Evolutionary conservation across 2,329 filamentous ascomycete genomes (phyloP), one percentile per base, ranked within the genome.

Genomic region (Talaromyces sp.): DNA sequence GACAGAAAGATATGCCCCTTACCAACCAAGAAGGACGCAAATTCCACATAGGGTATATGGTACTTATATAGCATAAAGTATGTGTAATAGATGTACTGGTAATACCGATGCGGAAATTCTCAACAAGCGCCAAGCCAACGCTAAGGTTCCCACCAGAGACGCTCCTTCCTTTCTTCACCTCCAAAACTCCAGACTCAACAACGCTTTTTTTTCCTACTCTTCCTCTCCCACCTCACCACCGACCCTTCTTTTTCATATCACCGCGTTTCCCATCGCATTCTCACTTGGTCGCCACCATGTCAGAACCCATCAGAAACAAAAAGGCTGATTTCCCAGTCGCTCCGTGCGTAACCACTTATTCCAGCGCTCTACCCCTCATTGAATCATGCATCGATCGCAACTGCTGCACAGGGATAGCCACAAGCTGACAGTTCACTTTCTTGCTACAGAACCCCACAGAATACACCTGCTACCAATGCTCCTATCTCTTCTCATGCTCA

Each of bases 401-500:
- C 15, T 39, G 47, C 45, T 41, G 39, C 50, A 35, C 56, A 57
- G 62, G 33, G 45, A 69, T 68, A 70, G 68, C 63, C 61, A 66
- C 66, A 39, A 57, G 50, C 65, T 67, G 50, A 63, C 52, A 41
- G 50, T 39, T 66, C 56, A 61, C 49, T 61, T 59, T 68, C 68
- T 41, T 68, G 67, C 43, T 73, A 77, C 80, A 98, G 95, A 75
- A 99, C 95, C 76, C 95, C 95, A 76, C 95, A 99, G 83, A 99
- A 99, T 85, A 99, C 95, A 64, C 95, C 95, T 72, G 90, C 92
- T 71, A 93, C 89, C 82, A 93, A 94, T 84, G 95, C 96, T 71
- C 95, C 95, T 70, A 98, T 99, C 82, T 96, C 93, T 62, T 98
- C 94, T 68, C 94, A 95, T 81, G 95, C 96, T 72, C 93, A 97